These are phyloP conservation scores for Globisporangium emineosum DNA, from an alignment of 352 stramenopile species.

Conservation along the genomic window DNA sequence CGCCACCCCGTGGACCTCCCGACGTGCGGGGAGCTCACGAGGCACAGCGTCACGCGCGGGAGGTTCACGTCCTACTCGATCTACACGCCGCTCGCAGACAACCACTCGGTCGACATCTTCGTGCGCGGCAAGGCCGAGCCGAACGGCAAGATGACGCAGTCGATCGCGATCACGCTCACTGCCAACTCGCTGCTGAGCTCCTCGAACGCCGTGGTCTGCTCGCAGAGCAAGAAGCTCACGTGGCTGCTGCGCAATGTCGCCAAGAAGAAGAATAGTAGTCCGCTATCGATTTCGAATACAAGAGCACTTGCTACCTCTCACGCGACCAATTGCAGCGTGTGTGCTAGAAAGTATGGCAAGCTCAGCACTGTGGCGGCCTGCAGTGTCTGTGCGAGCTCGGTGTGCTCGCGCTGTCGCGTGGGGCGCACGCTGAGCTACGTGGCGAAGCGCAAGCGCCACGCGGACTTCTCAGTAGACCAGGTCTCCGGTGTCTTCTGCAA, in stretches of 20 bases:
- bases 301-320: not conserved
- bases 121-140: constrained; percentile 14
- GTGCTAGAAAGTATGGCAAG: constrained; percentile 20
- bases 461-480: constrained; percentile 11
- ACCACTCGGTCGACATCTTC: constrained; percentile 15
- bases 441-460: constrained; percentile 1
- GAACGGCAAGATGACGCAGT: constrained; percentile 12
- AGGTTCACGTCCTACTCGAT: constrained; percentile 14
- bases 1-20: constrained; percentile 21
- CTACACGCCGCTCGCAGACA: constrained; percentile 12
- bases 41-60: constrained; percentile 9
- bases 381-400: constrained; percentile 21
- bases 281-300: not conserved
- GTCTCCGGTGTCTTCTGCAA: constrained; percentile 29
- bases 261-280: not conserved
- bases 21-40: not conserved
- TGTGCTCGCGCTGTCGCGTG: constrained; percentile 30
- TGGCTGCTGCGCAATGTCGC: constrained; percentile 20
- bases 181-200: constrained; percentile 24
- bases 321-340: constrained; percentile 19
- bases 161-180: constrained; percentile 9
- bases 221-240: constrained; percentile 37
- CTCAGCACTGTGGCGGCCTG: constrained; percentile 28
- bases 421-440: constrained; percentile 27
- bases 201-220: constrained; percentile 21